Conservation (phyloP, 2,329 filamentous ascomycete genomes). For the Curvularia hawaiiensis region DNA sequence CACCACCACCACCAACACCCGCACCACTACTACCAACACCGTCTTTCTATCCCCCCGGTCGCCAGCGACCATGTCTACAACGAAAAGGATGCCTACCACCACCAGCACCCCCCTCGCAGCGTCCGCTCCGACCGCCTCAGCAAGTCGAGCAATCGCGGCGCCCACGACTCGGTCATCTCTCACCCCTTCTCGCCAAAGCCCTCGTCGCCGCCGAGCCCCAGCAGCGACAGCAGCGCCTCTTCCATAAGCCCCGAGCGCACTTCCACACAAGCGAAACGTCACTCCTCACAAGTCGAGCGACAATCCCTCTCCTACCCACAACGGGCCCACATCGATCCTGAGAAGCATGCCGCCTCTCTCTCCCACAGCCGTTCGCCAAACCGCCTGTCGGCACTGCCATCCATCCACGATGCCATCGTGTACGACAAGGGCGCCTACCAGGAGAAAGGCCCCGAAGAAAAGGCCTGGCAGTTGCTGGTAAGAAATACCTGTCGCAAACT, state of each 20-base stretch:
- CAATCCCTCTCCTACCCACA: constrained; percentile 26
- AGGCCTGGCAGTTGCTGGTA: constrained; percentile 53
- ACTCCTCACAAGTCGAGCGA: constrained; percentile 12
- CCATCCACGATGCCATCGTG: constrained; percentile 28
- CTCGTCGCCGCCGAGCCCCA: constrained; percentile 42
- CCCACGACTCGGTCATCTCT: constrained; percentile 48
- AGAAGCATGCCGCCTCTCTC: constrained; percentile 35
- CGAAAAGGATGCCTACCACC: constrained; percentile 33
- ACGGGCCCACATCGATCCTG: constrained; percentile 41
- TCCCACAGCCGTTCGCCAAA: constrained; percentile 26
- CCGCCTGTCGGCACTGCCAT: constrained; percentile 27
- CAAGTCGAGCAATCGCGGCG: constrained; percentile 31
- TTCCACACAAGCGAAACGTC: constrained; percentile 25
- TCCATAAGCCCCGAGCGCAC: constrained; percentile 26
- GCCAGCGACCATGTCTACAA: constrained; percentile 26
- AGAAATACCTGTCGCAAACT: constrained; percentile 7
- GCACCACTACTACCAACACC: neutral
- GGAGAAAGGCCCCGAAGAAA: constrained; percentile 49
- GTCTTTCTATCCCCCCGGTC: too few relatives aligned
- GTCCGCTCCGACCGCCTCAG: constrained; percentile 25
- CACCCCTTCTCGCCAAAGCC: constrained; percentile 43
- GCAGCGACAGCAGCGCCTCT: constrained; percentile 43
- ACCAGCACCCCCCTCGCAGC: constrained; percentile 13
- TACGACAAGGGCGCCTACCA: constrained; percentile 47
- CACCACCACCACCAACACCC: constrained; percentile 11